Conservation (phyloP, 2,329 filamentous ascomycete genomes). For the Aspergillus japonicus region DNA sequence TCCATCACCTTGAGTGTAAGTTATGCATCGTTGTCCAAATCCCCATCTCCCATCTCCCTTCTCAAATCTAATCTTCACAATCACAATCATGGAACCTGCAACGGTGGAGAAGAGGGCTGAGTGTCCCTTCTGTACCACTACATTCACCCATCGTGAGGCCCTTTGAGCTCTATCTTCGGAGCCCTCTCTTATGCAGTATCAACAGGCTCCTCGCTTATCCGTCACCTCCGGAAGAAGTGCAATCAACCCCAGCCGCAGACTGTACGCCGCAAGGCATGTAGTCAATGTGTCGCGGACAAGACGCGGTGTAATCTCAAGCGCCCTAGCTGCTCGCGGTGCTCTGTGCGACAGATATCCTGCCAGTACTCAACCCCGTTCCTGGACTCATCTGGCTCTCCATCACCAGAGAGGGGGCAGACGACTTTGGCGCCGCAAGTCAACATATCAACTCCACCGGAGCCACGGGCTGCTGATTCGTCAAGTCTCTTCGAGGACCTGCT, state of each 20-base stretch:
- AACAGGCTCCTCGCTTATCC: slow-evolving; percentile 8
- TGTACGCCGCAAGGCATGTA: slow-evolving; percentile 4
- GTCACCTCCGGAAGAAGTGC: slow-evolving; percentile 6
- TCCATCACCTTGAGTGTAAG: no score
- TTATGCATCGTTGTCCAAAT: no score
- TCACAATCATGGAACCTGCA: no score
- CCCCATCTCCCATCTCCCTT: no score
- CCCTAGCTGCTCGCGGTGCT: slow-evolving; percentile 7
- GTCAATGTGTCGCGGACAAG: slow-evolving; percentile 2
- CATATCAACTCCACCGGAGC: no score
- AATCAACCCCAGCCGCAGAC: not conserved
- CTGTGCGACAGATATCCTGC: not conserved
- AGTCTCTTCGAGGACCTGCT: no score
- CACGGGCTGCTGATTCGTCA: no score
- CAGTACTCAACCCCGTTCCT: not conserved
- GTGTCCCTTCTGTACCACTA: not conserved
- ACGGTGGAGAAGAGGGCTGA: not conserved
- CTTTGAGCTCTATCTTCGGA: not conserved
- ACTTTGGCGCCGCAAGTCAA: no score
- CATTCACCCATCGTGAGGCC: slow-evolving; percentile 4
- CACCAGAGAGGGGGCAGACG: no score
- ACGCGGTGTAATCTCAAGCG: slow-evolving; percentile 8
- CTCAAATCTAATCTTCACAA: no score
- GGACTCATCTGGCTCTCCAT: not conserved
- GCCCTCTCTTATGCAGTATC: not conserved